Percentiles rank a stretch among this genome's conserved stretches.
phyloP scores from a whole-genome alignment of 495 filamentous ascomycete genomes.

The Paragyromitra xinjiangensis region DNA sequence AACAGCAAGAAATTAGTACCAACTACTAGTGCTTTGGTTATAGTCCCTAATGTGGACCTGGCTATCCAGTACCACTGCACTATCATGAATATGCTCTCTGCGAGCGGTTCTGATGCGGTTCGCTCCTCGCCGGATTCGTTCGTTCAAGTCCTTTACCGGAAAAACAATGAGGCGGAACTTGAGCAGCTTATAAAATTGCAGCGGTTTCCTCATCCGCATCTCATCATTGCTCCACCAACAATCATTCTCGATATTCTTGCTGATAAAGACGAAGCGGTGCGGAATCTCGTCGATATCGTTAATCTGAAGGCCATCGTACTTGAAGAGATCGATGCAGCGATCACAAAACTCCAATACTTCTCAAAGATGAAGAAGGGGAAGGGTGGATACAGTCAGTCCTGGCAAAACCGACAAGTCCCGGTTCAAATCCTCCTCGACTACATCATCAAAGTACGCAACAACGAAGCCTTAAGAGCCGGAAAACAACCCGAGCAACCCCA shows the following conservation, averaged over 20 bases:
- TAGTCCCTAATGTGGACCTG: slow-evolving; percentile 54
- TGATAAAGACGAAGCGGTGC: slow-evolving; percentile 20
- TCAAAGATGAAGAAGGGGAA: slow-evolving; percentile 32
- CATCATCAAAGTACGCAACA: slow-evolving; percentile 40
- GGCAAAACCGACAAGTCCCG: slow-evolving; percentile 33
- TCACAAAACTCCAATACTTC: slow-evolving; percentile 36
- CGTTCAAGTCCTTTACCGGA: slow-evolving; percentile 53
- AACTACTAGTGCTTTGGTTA: slow-evolving; percentile 55
- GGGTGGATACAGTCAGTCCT: neutral
- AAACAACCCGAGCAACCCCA: slow-evolving; percentile 43
- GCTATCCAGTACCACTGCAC: slow-evolving; percentile 49
- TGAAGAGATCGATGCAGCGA: slow-evolving; percentile 52
- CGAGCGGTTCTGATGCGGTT: slow-evolving; percentile 42
- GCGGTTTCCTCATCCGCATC: slow-evolving; percentile 49
- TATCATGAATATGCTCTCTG: slow-evolving; percentile 43
- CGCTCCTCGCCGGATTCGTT: slow-evolving; percentile 30
- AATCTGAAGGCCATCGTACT: slow-evolving; percentile 50
- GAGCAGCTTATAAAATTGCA: slow-evolving; percentile 40
- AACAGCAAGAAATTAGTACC: slow-evolving; percentile 13
- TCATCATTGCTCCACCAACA: slow-evolving; percentile 52
- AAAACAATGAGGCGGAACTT: slow-evolving; percentile 13
- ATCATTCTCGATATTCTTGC: slow-evolving; percentile 51
- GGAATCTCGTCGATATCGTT: slow-evolving; percentile 49
- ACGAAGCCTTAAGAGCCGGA: slow-evolving; percentile 5
- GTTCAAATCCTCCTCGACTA: slow-evolving; percentile 54